Evolutionary conservation across 164 flowering plant species (phyloP), one percentile per base, ranked within the genome.

Genomic region (Buxus sempervirens): DNA sequence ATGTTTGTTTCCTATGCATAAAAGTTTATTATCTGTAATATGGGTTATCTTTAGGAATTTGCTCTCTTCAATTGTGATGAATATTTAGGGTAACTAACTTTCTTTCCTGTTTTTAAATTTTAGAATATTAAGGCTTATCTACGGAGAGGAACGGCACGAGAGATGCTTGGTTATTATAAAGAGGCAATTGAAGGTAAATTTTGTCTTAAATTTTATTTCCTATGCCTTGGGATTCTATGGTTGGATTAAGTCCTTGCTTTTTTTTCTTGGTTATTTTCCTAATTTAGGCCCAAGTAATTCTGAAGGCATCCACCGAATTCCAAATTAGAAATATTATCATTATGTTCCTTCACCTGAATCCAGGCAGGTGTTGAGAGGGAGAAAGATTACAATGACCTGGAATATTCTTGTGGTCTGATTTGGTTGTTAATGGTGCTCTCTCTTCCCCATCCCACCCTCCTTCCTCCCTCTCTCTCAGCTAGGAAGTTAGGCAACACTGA

Each of bases 101-200:
- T 45, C 51, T 45, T 45, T 45, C 18, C 14, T 10, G 5, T 15
- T 45, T 10, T 15, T 20, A 9, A 32, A 10, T 77, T n/a, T 20
- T 69, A 95, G 99, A 92, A 87, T 81, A 89, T 95, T 22, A 95
- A 95, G 85, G 88, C 99, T 25, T 90, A 89, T 76, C 75, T 95
- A 54, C 79, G 99, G 59, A 86, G 99, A 81, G 99, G 96, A 59
- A 95, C 99, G 58, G 94, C 99, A 41, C 75, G 97, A 62, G 97
- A 95, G 79, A 87, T 92, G 96, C 93, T 92, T 72, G 98, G 98
- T 42, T 89, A 83, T 75, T 88, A 85, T 65, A 90, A 92, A 74
- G 97, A 90, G 65, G 97, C 99, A 69, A 78, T 86, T 72, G 97
- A 92, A 77, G 99, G 98, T 90, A 49, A 75, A 70, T 4, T 26